Evolutionary conservation across 441 rosid species (phyloP).

Genomic region (Hura crepitans): DNA sequence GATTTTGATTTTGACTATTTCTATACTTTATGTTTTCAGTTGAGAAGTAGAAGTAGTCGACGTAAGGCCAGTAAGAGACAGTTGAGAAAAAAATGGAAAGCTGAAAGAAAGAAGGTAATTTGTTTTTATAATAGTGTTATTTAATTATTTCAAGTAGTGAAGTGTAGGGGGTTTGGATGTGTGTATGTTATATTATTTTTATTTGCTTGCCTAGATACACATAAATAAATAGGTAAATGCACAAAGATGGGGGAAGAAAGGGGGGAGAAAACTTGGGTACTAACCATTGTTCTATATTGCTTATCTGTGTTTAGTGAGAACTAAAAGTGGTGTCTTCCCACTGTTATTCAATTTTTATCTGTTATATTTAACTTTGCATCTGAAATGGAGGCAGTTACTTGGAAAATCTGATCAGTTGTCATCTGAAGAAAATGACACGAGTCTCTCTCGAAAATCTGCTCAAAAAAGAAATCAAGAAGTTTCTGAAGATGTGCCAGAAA

Average conservation of each 20-base stretch:
- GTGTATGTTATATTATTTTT: not conserved
- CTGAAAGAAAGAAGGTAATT: constrained; percentile 62
- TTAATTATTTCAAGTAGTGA: not conserved
- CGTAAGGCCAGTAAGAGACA: constrained; percentile 79
- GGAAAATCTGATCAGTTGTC: constrained; percentile 36
- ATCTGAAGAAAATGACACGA: constrained; percentile 30
- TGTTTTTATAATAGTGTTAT: not conserved
- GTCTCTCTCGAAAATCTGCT: constrained; percentile 26
- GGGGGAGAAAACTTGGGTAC: not conserved
- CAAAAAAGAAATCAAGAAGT: constrained; percentile 20
- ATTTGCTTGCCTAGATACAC: not conserved
- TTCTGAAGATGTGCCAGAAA: constrained; percentile 20
- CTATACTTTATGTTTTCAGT: constrained; percentile 34
- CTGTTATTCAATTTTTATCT: constrained; percentile 11
- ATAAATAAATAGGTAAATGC: not conserved
- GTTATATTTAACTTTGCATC: constrained; percentile 35
- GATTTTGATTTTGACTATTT: constrained; percentile 22
- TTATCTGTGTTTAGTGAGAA: constrained; percentile 3
- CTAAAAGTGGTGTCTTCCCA: not conserved
- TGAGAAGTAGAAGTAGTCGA: constrained; percentile 83
- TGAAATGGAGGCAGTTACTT: constrained; percentile 33
- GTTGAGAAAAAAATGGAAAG: constrained; percentile 56
- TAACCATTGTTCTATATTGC: not conserved
- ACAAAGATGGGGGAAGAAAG: not conserved
- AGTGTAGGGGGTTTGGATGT: not conserved